A percentile compares a stretch with the other conserved stretches of the same genome.
phyloP scores from a whole-genome alignment of 192 early-diverging fungal species.

The Coemansia sp. region DNA sequence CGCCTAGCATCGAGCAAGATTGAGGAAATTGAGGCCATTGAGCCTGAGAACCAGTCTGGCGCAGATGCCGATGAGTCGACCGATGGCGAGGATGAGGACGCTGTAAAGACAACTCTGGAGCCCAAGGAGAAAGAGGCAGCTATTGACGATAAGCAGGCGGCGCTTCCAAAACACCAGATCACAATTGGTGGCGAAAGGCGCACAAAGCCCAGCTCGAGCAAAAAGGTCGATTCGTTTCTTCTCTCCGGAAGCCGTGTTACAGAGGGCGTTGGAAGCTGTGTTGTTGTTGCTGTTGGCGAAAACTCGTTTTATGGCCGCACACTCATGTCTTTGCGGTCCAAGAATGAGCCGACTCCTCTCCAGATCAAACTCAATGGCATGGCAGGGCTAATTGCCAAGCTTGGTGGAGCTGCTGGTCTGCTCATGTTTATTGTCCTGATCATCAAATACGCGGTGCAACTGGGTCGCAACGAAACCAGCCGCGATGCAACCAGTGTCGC shows the following conservation, averaged over 20 bases:
- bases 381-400: conserved; percentile 91
- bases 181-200: conserved; percentile 7
- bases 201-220: conserved; percentile 30
- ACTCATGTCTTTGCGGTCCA: conserved; percentile 84
- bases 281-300: conserved; percentile 81
- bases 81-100: conserved; percentile 31
- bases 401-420: conserved; percentile 81
- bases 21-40: conserved; percentile 34
- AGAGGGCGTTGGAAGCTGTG: conserved; percentile 84
- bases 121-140: not conserved
- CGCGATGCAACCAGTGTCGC: conserved; percentile 59
- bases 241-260: conserved; percentile 91
- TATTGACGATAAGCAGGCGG: conserved; percentile 2
- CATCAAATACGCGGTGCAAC: conserved; percentile 80
- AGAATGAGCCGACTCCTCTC: conserved; percentile 85
- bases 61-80: conserved; percentile 52
- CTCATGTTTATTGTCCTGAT: conserved; percentile 84
- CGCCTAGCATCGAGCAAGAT: conserved; percentile 15
- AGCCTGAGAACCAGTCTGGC: conserved; percentile 25
- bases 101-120: not conserved
- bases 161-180: not conserved
- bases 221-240: conserved; percentile 73
- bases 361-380: conserved; percentile 87
- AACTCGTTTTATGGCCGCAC: conserved; percentile 88
- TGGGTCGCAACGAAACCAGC: conserved; percentile 41